Evolutionary conservation across 257 asterid species (phyloP).

Genomic region (Scutellaria baicalensis): DNA sequence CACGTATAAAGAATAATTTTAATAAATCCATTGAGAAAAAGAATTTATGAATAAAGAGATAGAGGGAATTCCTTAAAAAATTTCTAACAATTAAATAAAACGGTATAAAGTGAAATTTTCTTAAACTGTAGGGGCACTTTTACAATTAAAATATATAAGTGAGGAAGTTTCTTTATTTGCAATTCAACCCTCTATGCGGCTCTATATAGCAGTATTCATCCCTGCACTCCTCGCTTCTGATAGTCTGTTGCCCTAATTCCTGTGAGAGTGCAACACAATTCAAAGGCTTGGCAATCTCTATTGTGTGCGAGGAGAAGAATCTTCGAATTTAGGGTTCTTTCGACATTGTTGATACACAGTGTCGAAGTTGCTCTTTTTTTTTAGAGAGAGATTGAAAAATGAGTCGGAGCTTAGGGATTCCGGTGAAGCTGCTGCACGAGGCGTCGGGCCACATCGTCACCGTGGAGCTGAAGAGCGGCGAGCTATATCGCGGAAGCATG

Average conservation of each 20-base stretch:
- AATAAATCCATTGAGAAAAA: too few species aligned
- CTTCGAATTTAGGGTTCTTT: not conserved
- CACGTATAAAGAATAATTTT: too few species aligned
- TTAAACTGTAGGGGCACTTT: conserved; percentile 5
- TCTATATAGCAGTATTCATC: too few species aligned
- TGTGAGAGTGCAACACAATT: not conserved
- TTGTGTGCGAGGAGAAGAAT: not conserved
- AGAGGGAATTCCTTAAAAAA: too few species aligned
- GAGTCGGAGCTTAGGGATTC: conserved; percentile 93
- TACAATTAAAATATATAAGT: conserved; percentile 5
- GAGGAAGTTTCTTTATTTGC: not conserved
- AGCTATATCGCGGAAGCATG: conserved; percentile 92
- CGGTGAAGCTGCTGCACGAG: conserved; percentile 97
- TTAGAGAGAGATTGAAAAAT: conserved; percentile 15
- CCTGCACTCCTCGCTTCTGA: not conserved
- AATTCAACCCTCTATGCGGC: not conserved
- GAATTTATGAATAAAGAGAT: too few species aligned
- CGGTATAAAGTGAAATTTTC: not conserved
- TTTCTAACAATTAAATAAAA: too few species aligned
- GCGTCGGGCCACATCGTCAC: conserved; percentile 92
- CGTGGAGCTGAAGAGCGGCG: conserved; percentile 91
- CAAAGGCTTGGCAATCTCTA: not conserved
- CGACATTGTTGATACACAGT: not conserved
- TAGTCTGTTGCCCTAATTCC: conserved; percentile 22
- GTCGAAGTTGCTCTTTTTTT: not conserved